Base-by-base conservation (phyloP, 208 protist species). In the Trichomonas tenax region DNA sequence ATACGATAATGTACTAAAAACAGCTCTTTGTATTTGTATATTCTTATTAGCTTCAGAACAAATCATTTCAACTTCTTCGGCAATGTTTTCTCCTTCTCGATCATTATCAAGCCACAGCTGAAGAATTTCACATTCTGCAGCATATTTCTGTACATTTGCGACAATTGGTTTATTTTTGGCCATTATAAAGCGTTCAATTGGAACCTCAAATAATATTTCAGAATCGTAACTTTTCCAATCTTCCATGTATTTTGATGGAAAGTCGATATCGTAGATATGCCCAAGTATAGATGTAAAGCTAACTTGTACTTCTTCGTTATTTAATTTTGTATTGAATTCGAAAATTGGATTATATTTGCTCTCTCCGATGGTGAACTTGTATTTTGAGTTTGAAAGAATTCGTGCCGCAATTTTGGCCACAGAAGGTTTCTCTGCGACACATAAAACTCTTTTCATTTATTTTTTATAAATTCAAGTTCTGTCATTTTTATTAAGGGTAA, bases 221-320 rank as follows among this genome's bases (percentile, higher is more conserved):
- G 99, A 98, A 45, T 99, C 98, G 96, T 97, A 98, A 45, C 46
- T 96, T 17, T 96, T 10, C 98, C 99, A 99, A 63, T 96, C 98
- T 49, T 97, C 97, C 38, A 98, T 97, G 41, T 98, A 96, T 41
- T 40, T 0, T 34, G 63, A 44, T 38, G 40, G n/a, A 96, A 99
- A 99, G 95, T 99, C 98, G 14, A 98, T 96, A 58, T 98, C 98
- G 98, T 99, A 99, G 23, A 99, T 96, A 97, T 99, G 99, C 1
- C 99, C 99, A 0, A 97, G 96, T 14, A 99, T 99, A 31, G 98
- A 99, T 23, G 99, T 99, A 36, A 99, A 98, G 40, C 98, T 96
- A 98, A 99, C 99, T 96, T 97, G 6, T 0, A 81, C 48, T 3
- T 58, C 41, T 82, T 72, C 31, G 41, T 49, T 41, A 0, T 84